phyloP scores from a whole-genome alignment of 2,329 filamentous ascomycete genomes.

The Lizonia empirigonia region DNA sequence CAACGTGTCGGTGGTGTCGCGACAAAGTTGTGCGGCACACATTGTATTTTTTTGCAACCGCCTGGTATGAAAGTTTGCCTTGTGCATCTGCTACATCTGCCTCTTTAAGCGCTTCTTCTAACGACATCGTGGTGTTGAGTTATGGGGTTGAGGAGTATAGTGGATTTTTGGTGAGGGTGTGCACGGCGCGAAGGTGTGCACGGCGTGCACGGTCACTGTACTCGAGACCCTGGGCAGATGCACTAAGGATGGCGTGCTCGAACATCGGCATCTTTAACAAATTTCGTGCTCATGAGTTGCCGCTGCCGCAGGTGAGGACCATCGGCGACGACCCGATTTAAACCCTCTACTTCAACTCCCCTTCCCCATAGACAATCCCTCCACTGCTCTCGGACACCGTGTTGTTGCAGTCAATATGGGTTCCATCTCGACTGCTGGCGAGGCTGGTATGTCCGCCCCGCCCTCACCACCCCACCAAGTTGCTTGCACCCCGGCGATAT shows the following conservation, averaged over 20 bases:
- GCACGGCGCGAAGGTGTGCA: too few relatives aligned
- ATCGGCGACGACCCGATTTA: slow-evolving; percentile 38
- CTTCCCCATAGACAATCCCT: slow-evolving; percentile 25
- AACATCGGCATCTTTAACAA: slow-evolving; percentile 31
- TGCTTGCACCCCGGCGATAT: slow-evolving; percentile 21
- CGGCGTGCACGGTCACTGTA: too few relatives aligned
- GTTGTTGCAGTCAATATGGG: slow-evolving; percentile 41
- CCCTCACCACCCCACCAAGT: slow-evolving; percentile 25
- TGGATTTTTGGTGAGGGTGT: too few relatives aligned
- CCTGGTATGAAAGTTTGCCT: too few relatives aligned
- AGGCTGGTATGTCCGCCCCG: slow-evolving; percentile 46
- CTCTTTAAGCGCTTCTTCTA: too few relatives aligned
- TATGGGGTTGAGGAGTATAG: too few relatives aligned
- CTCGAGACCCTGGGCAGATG: slow-evolving; percentile 16
- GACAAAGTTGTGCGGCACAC: too few relatives aligned
- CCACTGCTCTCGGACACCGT: slow-evolving; percentile 28
- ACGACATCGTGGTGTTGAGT: too few relatives aligned
- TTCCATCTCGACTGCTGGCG: slow-evolving; percentile 50
- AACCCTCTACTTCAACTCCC: slow-evolving; percentile 23
- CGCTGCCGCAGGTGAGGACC: slow-evolving; percentile 32
- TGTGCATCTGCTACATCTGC: too few relatives aligned
- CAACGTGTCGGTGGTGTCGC: too few relatives aligned
- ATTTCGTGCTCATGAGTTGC: slow-evolving; percentile 34
- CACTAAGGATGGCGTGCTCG: slow-evolving; percentile 22
- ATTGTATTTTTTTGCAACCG: too few relatives aligned